Evolutionary conservation across 352 stramenopile genomes (phyloP).

Genomic region (Phytophthora pluvialis): DNA sequence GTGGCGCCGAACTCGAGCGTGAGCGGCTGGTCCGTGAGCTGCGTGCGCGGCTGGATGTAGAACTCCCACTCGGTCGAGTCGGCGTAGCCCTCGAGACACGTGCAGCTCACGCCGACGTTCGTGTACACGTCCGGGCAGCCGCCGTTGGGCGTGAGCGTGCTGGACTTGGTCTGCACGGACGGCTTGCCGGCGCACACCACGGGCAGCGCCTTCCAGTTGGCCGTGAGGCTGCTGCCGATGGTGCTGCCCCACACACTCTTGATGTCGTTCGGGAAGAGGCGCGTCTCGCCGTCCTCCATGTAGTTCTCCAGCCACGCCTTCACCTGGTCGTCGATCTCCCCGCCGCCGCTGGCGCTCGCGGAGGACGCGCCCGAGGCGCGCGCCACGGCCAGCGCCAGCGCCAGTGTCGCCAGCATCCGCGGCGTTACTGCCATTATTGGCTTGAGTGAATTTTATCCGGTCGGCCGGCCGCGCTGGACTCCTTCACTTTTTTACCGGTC

Average conservation of each 20-base stretch:
- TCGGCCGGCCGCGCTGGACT: neutral
- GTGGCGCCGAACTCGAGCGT: constrained; percentile 42
- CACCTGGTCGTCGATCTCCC: constrained; percentile 48
- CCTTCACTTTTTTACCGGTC: neutral
- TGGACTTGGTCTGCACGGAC: constrained; percentile 56
- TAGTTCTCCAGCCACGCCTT: constrained; percentile 61
- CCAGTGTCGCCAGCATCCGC: constrained; percentile 13
- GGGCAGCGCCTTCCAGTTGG: constrained; percentile 60
- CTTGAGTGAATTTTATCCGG: neutral
- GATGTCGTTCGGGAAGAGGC: constrained; percentile 64
- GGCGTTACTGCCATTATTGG: constrained; percentile 3
- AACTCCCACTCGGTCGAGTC: constrained; percentile 53
- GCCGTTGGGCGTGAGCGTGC: constrained; percentile 47
- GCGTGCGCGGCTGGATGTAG: constrained; percentile 34
- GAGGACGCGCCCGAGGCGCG: neutral
- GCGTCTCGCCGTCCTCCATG: constrained; percentile 57
- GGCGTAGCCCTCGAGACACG: constrained; percentile 54
- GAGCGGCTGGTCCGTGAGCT: constrained; percentile 40
- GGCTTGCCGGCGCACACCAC: constrained; percentile 55
- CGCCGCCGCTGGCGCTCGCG: constrained; percentile 14
- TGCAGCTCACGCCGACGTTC: constrained; percentile 57
- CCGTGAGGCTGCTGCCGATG: constrained; percentile 55
- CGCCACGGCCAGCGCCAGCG: constrained; percentile 9
- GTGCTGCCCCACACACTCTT: constrained; percentile 57
- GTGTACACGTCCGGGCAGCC: constrained; percentile 55